Conservation (phyloP, 176 grass and related monocot genomes). For the Carex myosuroides region DNA sequence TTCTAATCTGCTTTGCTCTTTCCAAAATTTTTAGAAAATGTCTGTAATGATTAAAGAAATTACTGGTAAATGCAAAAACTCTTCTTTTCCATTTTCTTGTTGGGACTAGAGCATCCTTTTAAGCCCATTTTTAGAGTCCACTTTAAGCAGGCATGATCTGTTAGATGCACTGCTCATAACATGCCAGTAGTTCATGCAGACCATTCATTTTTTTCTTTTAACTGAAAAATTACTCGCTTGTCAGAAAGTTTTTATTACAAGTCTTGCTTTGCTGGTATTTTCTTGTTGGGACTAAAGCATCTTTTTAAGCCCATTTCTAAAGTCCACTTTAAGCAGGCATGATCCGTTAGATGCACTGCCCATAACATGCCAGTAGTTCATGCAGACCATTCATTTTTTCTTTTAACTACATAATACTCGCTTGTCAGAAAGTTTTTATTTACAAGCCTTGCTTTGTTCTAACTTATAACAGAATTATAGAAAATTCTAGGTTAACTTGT, state of each 20-base stretch:
- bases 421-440: constrained; percentile 1
- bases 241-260: not conserved
- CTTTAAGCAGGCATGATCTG: not conserved
- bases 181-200: not conserved
- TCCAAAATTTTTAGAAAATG: not conserved
- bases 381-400: not conserved
- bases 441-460: not conserved
- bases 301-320: not conserved
- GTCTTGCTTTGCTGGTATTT: too few relatives aligned
- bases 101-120: not conserved
- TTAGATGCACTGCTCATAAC: not conserved
- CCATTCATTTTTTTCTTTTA: not conserved
- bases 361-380: not conserved
- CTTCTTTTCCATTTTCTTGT: not conserved
- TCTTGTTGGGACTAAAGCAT: not conserved
- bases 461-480: not conserved
- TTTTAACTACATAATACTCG: not conserved
- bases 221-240: not conserved
- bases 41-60: not conserved
- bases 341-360: not conserved
- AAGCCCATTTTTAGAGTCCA: not conserved
- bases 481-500: not conserved
- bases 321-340: not conserved
- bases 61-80: not conserved
- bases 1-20: constrained; percentile 2